Evolutionary conservation across 148 eudicot genomes (phyloP).

Genomic region (Cornus kousa): DNA sequence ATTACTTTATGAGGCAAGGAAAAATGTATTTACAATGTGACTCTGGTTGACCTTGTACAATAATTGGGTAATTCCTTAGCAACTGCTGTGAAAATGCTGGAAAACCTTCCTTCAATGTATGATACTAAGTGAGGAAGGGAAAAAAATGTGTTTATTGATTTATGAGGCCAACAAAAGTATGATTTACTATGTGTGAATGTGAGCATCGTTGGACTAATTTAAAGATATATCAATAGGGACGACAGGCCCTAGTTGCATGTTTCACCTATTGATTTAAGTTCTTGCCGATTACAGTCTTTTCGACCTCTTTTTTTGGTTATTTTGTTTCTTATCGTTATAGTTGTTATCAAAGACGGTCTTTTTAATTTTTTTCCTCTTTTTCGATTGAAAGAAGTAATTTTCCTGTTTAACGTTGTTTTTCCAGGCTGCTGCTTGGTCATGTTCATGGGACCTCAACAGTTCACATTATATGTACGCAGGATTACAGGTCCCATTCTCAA

Average conservation of each 20-base stretch:
- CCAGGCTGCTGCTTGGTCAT: slow-evolving; percentile 97
- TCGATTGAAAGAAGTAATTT: neutral
- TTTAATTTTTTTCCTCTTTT: neutral
- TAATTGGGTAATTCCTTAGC: neutral
- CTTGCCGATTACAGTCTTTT: neutral
- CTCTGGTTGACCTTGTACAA: too few relatives aligned
- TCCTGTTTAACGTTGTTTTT: slow-evolving; percentile 6
- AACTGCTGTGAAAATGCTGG: neutral
- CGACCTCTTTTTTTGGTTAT: neutral
- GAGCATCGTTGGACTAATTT: neutral
- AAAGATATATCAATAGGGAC: neutral
- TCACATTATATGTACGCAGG: slow-evolving; percentile 73
- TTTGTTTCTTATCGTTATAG: neutral
- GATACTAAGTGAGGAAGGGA: neutral
- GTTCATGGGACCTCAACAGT: slow-evolving; percentile 77
- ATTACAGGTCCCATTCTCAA: slow-evolving; percentile 59
- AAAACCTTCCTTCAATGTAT: too few relatives aligned
- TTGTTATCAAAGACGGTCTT: neutral
- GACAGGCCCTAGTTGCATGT: too few relatives aligned
- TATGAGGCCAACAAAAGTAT: neutral
- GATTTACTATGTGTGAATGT: neutral
- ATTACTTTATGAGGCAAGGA: neutral
- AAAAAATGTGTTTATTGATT: too few relatives aligned
- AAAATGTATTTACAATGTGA: too few relatives aligned
- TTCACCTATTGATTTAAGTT: neutral